Conservation (phyloP, 1,139 yeast genomes). For the Pichia sp. region DNA sequence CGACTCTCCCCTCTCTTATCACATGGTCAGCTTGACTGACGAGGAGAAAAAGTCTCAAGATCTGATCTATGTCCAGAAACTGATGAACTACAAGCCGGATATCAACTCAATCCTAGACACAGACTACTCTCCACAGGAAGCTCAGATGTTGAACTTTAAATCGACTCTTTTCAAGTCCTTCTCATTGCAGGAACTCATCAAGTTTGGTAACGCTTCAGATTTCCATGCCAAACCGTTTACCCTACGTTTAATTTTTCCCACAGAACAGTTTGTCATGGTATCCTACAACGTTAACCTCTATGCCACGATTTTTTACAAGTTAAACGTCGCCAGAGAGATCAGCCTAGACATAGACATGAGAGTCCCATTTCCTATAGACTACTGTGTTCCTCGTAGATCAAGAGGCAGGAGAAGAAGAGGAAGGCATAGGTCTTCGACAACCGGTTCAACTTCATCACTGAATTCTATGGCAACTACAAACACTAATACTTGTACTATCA, state of each 20-base stretch:
- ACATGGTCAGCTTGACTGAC: conserved; percentile 5
- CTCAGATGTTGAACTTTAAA: conserved; percentile 13
- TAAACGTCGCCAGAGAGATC: conserved; percentile 30
- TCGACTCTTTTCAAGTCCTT: conserved; percentile 19
- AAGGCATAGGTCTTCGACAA: conserved; percentile 3
- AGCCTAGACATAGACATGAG: conserved; percentile 31
- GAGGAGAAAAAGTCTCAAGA: conserved; percentile 14
- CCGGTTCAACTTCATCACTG: conserved; percentile 1
- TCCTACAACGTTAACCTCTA: conserved; percentile 28
- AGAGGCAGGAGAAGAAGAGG: conserved; percentile 13
- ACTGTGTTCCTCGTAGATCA: conserved; percentile 28
- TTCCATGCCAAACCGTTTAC: conserved; percentile 29
- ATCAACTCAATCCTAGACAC: conserved; percentile 14
- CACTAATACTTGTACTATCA: not conserved
- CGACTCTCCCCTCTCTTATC: not conserved
- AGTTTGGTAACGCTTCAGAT: conserved; percentile 33
- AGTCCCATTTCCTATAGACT: conserved; percentile 25
- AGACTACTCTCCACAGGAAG: conserved; percentile 17
- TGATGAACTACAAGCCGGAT: conserved; percentile 18
- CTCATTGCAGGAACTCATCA: conserved; percentile 30
- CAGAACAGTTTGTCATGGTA: conserved; percentile 27
- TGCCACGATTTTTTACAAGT: conserved; percentile 29
- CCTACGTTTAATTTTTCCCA: conserved; percentile 29
- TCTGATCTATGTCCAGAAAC: conserved; percentile 12
- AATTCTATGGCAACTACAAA: not conserved